Base-by-base conservation (phyloP, 2,329 filamentous ascomycete genomes). In the Elsinoe fawcettii region DNA sequence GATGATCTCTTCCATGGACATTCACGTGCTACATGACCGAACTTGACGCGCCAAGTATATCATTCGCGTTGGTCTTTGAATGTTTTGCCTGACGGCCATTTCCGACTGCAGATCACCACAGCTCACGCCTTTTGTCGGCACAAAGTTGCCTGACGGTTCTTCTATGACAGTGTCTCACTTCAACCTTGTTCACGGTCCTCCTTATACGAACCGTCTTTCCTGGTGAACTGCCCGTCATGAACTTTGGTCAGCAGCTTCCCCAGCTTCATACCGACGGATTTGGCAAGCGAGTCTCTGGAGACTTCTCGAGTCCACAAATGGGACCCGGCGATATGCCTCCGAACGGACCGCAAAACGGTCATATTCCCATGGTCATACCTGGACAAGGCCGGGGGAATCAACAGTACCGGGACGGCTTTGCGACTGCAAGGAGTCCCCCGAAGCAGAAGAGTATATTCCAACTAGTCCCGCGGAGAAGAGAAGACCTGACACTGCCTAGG, bases 401-500 rank as follows among this genome's bases (percentile, higher is more conserved):
- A n/a, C 16, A 20, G 8, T 56, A 56, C 37, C 37, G 54, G 8
- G 25, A 41, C 16, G 57, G 51, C 47, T 61, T 61, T 37, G 56
- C 58, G 32, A 58, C 56, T 9, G 70, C 74, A 51, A 70, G 73
- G 62, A 77, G 75, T 63, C 75, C 75, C 56, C 75, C 75, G 14
- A 77, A 73, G 70, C 75, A 74, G 68, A 77, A 77, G 71, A 77
- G 74, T 75, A 61, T 58, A 65, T 61, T 51, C 58, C 36, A 23
- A 30, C 20, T 14, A 22, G 18, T 14, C 8, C 2, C 46, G 3
- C 8, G 14, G 30, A 22, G 58, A 34, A 16, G 11, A 55, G 30
- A 30, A 16, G 16, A 53, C 66, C 67, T 62, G 55, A 67, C 51
- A 56, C 51, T 41, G 4, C 41, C 43, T 32, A 96, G 92, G 96